Conservation (phyloP, 352 stramenopile species). For the Halophytophthora batemanensis region DNA sequence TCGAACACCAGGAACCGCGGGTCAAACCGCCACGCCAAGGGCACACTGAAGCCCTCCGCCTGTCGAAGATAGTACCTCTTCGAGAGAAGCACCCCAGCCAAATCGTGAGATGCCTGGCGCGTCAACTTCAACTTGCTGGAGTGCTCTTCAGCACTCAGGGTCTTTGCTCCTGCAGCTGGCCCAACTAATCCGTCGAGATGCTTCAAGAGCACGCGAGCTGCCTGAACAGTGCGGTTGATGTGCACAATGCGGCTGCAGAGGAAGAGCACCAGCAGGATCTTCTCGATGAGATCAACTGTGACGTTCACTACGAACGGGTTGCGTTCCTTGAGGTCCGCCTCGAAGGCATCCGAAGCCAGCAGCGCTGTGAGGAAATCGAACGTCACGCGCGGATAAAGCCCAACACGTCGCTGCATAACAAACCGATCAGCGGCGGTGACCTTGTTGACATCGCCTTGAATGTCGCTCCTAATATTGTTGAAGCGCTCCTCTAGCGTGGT, state of each 20-base stretch:
- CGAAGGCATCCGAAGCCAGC: constrained; percentile 56
- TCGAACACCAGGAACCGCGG: constrained; percentile 99
- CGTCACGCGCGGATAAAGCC: constrained; percentile 52
- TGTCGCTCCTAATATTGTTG: constrained; percentile 44
- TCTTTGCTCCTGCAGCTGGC: not conserved
- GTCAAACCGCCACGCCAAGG: constrained; percentile 87
- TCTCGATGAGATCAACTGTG: constrained; percentile 33
- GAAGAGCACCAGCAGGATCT: constrained; percentile 61
- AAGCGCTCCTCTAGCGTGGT: constrained; percentile 39
- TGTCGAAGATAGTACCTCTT: constrained; percentile 70
- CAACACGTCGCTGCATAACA: constrained; percentile 53
- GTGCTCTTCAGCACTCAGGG: constrained; percentile 8
- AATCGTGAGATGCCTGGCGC: constrained; percentile 77
- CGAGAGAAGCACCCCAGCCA: constrained; percentile 69
- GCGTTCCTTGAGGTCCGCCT: constrained; percentile 50
- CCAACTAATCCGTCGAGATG: constrained; percentile 12
- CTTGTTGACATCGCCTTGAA: constrained; percentile 21
- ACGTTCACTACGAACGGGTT: constrained; percentile 62
- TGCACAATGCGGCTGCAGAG: constrained; percentile 83
- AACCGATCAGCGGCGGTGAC: constrained; percentile 37
- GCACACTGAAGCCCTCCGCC: too few species aligned
- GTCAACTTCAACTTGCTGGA: constrained; percentile 58
- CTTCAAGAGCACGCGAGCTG: constrained; percentile 32
- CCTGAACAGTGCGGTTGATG: constrained; percentile 71
- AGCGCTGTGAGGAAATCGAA: constrained; percentile 83